Percentiles rank a stretch among this genome's conserved stretches.
These are phyloP conservation scores for Picochlorum sp. DNA, from an alignment of 139 green algal genomes.

Conservation along the genomic window DNA sequence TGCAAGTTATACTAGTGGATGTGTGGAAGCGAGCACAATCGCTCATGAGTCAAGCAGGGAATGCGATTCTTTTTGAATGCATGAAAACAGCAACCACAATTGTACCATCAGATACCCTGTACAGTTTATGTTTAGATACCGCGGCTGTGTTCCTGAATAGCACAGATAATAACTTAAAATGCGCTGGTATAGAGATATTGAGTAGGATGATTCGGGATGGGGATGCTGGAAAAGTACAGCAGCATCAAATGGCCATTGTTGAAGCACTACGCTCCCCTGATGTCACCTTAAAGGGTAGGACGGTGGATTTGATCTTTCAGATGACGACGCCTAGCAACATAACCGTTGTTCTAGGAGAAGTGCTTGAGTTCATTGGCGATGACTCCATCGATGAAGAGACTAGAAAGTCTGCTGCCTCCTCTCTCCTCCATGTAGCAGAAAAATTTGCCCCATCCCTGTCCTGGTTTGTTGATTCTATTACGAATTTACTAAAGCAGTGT, in stretches of 20 bases:
- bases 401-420: slow-evolving; percentile 27
- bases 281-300: slow-evolving; percentile 89
- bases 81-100: slow-evolving; percentile 82
- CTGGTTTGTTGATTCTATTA: slow-evolving; percentile 90
- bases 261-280: slow-evolving; percentile 95
- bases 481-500: slow-evolving; percentile 32
- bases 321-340: slow-evolving; percentile 94
- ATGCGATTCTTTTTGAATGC: slow-evolving; percentile 89
- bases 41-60: slow-evolving; percentile 61
- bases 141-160: slow-evolving; percentile 70
- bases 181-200: slow-evolving; percentile 79
- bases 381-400: slow-evolving; percentile 42
- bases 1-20: slow-evolving; percentile 73
- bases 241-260: slow-evolving; percentile 91
- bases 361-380: slow-evolving; percentile 78
- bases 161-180: slow-evolving; percentile 72
- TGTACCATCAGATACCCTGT: slow-evolving; percentile 71
- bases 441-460: slow-evolving; percentile 65
- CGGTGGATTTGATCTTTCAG: slow-evolving; percentile 88
- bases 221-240: slow-evolving; percentile 42
- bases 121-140: slow-evolving; percentile 59
- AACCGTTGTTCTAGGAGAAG: slow-evolving; percentile 82
- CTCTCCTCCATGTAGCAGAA: slow-evolving; percentile 74
- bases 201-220: slow-evolving; percentile 61
- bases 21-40: slow-evolving; percentile 33